Conservation (phyloP, 495 filamentous ascomycete genomes). For the Oidiodendron maius region DNA sequence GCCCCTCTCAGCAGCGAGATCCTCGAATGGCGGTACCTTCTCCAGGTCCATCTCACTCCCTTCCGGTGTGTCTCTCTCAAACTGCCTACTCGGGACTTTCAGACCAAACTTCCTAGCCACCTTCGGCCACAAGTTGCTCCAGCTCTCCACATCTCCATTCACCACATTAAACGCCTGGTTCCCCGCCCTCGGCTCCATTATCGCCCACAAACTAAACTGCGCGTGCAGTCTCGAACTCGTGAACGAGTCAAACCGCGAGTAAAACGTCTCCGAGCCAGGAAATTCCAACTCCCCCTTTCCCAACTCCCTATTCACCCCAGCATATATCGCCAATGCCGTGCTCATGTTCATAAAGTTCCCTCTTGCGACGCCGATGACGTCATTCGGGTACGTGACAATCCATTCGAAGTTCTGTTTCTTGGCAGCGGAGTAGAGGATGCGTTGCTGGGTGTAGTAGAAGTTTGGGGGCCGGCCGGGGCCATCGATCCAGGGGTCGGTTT, state of each 20-base stretch:
- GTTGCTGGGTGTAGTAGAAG: not conserved
- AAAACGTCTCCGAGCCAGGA: not conserved
- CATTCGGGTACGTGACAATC: not conserved
- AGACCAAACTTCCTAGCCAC: not conserved
- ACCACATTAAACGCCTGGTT: not conserved
- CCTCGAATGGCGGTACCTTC: constrained; percentile 35
- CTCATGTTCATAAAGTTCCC: not conserved
- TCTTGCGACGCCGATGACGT: not conserved
- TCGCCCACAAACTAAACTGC: not conserved
- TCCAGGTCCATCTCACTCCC: constrained; percentile 23
- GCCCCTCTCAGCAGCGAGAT: constrained; percentile 33
- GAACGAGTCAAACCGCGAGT: not conserved
- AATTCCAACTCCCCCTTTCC: not conserved
- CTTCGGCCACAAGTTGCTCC: not conserved
- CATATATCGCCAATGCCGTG: not conserved
- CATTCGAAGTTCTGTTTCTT: not conserved
- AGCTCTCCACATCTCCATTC: not conserved
- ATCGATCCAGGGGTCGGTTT: not conserved
- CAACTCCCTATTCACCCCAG: not conserved
- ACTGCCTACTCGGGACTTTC: not conserved
- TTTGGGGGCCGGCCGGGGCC: not conserved
- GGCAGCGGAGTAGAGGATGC: not conserved
- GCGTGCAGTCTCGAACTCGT: not conserved
- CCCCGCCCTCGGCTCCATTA: not conserved
- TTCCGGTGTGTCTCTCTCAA: constrained; percentile 8